phyloP scores from a whole-genome alignment of 176 grass and related monocot species.

The Paspalum notatum region DNA sequence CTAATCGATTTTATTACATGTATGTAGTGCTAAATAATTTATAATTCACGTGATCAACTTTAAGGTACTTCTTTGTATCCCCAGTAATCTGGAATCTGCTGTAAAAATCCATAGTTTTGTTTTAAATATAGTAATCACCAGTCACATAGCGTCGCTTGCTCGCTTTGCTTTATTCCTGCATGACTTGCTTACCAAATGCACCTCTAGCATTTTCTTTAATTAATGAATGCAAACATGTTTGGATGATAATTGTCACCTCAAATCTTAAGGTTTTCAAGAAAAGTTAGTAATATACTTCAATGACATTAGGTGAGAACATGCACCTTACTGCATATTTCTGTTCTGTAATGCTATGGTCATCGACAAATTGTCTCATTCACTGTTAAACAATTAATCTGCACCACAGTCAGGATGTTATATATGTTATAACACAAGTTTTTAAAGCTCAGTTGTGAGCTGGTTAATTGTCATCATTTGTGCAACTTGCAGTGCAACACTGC shows the following conservation, averaged over 20 bases:
- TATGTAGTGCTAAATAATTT: not conserved
- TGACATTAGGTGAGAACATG: not conserved
- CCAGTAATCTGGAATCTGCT: conserved; percentile 5
- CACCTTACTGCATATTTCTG: not conserved
- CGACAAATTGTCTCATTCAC: not conserved
- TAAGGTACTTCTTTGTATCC: not conserved
- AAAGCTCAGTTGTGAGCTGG: not conserved
- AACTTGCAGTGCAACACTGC: not conserved
- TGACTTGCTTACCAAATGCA: not conserved
- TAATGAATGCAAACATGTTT: no score
- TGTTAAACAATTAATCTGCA: not conserved
- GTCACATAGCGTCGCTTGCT: conserved; percentile 19
- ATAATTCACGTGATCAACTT: not conserved
- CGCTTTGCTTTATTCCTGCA: no score
- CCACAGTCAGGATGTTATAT: not conserved
- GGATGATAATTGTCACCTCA: conserved; percentile 13
- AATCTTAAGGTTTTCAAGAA: not conserved
- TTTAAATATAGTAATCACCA: not conserved
- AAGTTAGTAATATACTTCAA: not conserved
- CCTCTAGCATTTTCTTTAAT: not conserved
- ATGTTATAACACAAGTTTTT: not conserved
- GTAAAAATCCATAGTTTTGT: not conserved
- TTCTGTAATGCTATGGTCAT: not conserved
- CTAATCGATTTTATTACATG: not conserved
- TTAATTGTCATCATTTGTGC: not conserved